phyloP scores from a whole-genome alignment of 2,329 filamentous ascomycete genomes.

The Hymenotorrendiella dingleyae region DNA sequence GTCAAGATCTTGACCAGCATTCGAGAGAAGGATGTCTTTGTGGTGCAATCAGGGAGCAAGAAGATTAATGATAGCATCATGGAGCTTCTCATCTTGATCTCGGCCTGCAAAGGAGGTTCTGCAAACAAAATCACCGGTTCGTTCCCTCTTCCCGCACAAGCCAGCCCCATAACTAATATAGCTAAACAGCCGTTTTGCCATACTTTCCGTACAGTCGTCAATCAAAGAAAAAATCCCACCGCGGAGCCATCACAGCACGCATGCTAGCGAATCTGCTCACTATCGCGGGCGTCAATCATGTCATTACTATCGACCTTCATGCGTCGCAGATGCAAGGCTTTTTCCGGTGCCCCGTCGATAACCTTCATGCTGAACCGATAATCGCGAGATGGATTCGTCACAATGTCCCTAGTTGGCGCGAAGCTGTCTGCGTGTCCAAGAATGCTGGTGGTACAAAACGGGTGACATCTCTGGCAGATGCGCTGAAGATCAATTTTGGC shows the following conservation, averaged over 20 bases:
- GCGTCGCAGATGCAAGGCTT: constrained; percentile 99
- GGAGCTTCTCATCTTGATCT: constrained; percentile 99
- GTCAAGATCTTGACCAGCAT: constrained; percentile 69
- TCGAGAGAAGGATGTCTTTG: constrained; percentile 97
- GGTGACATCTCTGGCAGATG: constrained; percentile 92
- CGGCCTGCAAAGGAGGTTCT: constrained; percentile 94
- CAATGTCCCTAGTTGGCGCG: constrained; percentile 80
- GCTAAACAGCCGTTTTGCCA: constrained; percentile 65
- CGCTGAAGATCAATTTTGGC: constrained; percentile 94
- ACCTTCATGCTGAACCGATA: constrained; percentile 90
- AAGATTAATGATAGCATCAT: constrained; percentile 99
- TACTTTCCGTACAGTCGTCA: constrained; percentile 99
- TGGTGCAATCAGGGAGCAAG: constrained; percentile 92
- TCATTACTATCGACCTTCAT: constrained; percentile 95
- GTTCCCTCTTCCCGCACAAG: constrained; percentile 26
- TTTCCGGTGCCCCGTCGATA: constrained; percentile 96
- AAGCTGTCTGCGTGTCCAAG: constrained; percentile 95
- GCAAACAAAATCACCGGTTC: constrained; percentile 93
- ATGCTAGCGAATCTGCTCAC: constrained; percentile 95
- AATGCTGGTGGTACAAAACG: constrained; percentile 96
- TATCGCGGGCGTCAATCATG: constrained; percentile 92
- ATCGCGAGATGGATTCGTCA: constrained; percentile 92
- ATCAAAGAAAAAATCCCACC: constrained; percentile 97
- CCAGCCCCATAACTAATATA: constrained; percentile 13
- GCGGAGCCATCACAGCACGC: constrained; percentile 90